Conservation (phyloP, 73 alveolate species). For the Paramecium octaurelia region DNA sequence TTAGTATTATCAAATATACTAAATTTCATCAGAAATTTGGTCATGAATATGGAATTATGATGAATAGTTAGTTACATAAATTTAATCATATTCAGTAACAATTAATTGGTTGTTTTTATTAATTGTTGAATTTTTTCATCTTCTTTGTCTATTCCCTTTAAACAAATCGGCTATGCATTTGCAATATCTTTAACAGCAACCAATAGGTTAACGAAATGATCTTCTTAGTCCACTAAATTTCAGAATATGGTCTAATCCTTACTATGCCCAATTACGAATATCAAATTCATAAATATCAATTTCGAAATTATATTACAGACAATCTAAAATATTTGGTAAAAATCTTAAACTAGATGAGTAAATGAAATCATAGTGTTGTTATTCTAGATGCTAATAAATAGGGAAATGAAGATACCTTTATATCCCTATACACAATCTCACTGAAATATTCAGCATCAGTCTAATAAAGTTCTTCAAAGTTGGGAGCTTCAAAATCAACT, state of each 20-base stretch:
- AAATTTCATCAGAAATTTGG: too few relatives aligned
- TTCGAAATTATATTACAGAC: background rate
- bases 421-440: background rate
- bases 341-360: constrained; percentile 2
- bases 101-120: background rate
- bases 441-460: constrained; percentile 30
- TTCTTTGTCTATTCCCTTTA: background rate
- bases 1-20: too few relatives aligned
- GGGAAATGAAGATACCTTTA: background rate
- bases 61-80: background rate
- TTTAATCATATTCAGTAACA: background rate
- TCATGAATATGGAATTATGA: background rate
- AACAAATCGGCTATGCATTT: background rate
- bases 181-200: background rate
- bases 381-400: background rate
- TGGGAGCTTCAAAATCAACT: constrained; percentile 10
- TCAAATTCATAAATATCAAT: background rate
- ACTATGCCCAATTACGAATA: background rate
- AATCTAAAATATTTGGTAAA: background rate
- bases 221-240: background rate
- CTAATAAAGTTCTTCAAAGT: background rate
- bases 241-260: background rate
- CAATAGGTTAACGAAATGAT: background rate
- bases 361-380: background rate
- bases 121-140: background rate